phyloP scores from a whole-genome alignment of 352 stramenopile genomes.

The Phytophthora litchii region DNA sequence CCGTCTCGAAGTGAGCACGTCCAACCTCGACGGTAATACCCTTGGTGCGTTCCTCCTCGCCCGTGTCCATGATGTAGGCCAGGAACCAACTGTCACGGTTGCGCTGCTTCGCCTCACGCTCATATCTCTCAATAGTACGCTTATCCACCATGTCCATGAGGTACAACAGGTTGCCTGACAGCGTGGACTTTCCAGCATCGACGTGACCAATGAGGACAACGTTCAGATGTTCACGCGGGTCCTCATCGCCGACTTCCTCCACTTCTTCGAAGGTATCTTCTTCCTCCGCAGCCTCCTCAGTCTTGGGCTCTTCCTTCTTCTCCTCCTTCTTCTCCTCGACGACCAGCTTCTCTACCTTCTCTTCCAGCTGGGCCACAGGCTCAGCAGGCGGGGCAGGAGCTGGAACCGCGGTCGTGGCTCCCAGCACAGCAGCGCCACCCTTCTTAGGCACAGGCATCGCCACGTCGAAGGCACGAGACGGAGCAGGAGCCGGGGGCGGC shows the following conservation, averaged over 20 bases:
- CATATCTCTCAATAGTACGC: constrained; percentile 98
- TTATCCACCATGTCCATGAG: constrained; percentile 99
- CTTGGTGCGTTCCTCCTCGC: constrained; percentile 98
- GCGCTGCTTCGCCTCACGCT: constrained; percentile 96
- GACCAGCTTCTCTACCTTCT: constrained; percentile 37
- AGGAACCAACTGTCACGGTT: constrained; percentile 93
- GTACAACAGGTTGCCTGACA: constrained; percentile 98
- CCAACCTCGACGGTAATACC: constrained; percentile 89
- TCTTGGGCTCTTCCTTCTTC: constrained; percentile 38
- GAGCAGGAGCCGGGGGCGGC: constrained; percentile 50
- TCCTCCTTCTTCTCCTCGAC: constrained; percentile 35
- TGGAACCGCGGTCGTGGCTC: constrained; percentile 21
- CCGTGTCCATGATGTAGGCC: constrained; percentile 99
- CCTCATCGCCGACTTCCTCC: constrained; percentile 86
- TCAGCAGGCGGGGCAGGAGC: constrained; percentile 24
- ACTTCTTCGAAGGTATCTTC: constrained; percentile 68
- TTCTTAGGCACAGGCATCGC: constrained; percentile 83
- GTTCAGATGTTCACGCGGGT: constrained; percentile 98
- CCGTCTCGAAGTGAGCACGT: constrained; percentile 97
- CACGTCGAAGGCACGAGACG: constrained; percentile 54
- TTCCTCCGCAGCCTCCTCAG: constrained; percentile 43
- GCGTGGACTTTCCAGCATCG: constrained; percentile 98
- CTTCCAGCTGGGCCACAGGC: constrained; percentile 37
- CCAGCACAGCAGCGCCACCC: constrained; percentile 49
- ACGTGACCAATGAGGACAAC: constrained; percentile 99